These are phyloP conservation scores for Ceratocystis diversiconidia DNA, from an alignment of 2,329 filamentous ascomycete species.

Conservation along the genomic window DNA sequence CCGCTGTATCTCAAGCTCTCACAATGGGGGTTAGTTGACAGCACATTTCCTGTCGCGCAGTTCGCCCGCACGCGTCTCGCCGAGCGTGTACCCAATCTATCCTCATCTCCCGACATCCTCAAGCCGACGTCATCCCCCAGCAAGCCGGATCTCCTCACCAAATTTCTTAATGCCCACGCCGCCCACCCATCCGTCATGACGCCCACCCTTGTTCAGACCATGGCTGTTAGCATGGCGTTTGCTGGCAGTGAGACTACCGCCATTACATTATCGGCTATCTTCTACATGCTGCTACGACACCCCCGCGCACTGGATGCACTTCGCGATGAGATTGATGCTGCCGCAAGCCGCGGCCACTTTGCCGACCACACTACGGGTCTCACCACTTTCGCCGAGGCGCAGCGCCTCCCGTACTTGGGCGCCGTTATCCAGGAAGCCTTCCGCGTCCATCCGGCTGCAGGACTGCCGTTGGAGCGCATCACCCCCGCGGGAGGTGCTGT, in stretches of 20 bases:
- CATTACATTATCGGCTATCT: constrained; percentile 55
- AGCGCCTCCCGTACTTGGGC: constrained; percentile 60
- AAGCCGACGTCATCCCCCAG: constrained; percentile 25
- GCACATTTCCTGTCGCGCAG: constrained; percentile 56
- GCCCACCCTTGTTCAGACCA: constrained; percentile 53
- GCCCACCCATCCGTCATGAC: constrained; percentile 58
- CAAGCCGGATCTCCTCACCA: constrained; percentile 50
- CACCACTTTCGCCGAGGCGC: constrained; percentile 55
- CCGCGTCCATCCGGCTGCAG: constrained; percentile 59
- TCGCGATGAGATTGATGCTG: constrained; percentile 47
- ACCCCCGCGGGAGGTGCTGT: constrained; percentile 49
- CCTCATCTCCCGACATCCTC: background rate
- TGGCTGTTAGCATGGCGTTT: constrained; percentile 57
- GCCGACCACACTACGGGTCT: constrained; percentile 40
- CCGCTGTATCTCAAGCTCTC: constrained; percentile 55
- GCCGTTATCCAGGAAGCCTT: constrained; percentile 68
- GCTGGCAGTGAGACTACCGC: constrained; percentile 71
- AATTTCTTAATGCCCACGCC: constrained; percentile 55
- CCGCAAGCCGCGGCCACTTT: constrained; percentile 38
- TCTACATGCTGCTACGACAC: constrained; percentile 59
- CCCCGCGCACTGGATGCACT: constrained; percentile 41
- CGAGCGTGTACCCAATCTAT: constrained; percentile 42
- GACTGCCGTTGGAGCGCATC: constrained; percentile 58
- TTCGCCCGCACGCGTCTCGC: constrained; percentile 55
- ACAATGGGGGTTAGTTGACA: constrained; percentile 51